Evolutionary conservation across 2,329 filamentous ascomycete genomes (phyloP), one percentile per base, ranked within the genome.

Genomic region (Colletotrichum sp.): DNA sequence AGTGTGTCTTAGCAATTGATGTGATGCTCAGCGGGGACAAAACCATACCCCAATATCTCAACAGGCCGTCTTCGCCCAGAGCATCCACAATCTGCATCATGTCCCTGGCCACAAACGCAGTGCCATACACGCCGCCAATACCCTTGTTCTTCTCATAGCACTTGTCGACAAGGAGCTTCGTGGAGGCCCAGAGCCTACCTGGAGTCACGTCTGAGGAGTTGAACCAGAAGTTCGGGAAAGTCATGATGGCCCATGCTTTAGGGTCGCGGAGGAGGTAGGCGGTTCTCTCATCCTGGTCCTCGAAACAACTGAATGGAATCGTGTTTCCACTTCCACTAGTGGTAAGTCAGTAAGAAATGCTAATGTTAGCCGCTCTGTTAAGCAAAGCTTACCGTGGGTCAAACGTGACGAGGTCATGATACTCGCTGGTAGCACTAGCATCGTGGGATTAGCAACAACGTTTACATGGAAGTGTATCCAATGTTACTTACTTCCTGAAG

Each of bases 71-170:
- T 61, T 85, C 85, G 2, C 76, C 79, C 3, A 87, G 75, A 13
- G 80, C 81, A 69, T 86, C 84, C 1, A 83, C 83, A 18, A 85
- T 83, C 7, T 77, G 69, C 70, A 87, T 83, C 75, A 87, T 79
- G 70, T 89, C 87, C 38, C 86, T 78, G 0, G 82, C 87, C 0
- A 82, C 80, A 73, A 85, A 87, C 0, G 84, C 83, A 0, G 85
- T 87, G 12, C 87, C 85, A 6, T 88, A 76, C 9, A 84, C 76
- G 6, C 68, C 66, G 2, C 81, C 85, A 1, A 77, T 66, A 4
- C 82, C 76, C 18, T 81, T 79, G 1, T 76, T 73, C 16, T 43
- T 63, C 3, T 47, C n/a, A 8, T 54, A 63, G 33, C 81, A 83
- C 9, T 43, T 63, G 18, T 79, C 69, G 5, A 72, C 76, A n/a